phyloP scores from a whole-genome alignment of 2,329 filamentous ascomycete species.

The Colletotrichum sp. region DNA sequence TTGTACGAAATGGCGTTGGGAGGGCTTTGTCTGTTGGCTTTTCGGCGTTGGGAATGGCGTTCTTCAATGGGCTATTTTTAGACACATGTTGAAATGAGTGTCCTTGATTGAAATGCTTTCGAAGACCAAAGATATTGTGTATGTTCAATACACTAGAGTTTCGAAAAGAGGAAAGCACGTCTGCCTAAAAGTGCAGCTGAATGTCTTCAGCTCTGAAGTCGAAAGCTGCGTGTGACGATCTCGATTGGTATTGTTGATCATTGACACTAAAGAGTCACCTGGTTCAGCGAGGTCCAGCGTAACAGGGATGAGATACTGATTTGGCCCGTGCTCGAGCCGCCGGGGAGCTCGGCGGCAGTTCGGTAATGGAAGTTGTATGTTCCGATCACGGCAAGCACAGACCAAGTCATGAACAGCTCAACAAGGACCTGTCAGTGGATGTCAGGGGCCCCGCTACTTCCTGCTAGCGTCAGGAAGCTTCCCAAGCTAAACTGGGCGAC shows the following conservation, averaged over 20 bases:
- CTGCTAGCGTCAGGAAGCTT: slow-evolving; percentile 13
- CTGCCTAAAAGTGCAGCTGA: background rate
- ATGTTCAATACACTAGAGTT: background rate
- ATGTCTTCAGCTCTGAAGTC: background rate
- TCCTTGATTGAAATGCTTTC: background rate
- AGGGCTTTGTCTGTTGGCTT: background rate
- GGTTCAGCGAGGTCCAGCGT: background rate
- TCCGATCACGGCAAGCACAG: background rate
- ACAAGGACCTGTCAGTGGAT: slow-evolving; percentile 11
- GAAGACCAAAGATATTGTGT: rapidly evolving
- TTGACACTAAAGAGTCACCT: background rate
- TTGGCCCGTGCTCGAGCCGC: background rate
- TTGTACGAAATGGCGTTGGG: background rate
- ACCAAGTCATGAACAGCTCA: background rate
- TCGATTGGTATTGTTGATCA: background rate
- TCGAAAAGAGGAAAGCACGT: background rate
- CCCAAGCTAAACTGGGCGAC: slow-evolving; percentile 8
- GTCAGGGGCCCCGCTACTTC: background rate
- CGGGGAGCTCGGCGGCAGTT: background rate
- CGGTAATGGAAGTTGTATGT: background rate
- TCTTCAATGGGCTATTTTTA: background rate
- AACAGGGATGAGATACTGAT: background rate
- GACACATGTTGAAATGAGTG: background rate
- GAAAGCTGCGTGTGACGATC: background rate
- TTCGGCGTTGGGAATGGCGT: background rate